Percentiles rank a stretch among this genome's conserved stretches.
These are phyloP conservation scores for Spathaspora sp. DNA, from an alignment of 805 yeast species.

Conservation along the genomic window DNA sequence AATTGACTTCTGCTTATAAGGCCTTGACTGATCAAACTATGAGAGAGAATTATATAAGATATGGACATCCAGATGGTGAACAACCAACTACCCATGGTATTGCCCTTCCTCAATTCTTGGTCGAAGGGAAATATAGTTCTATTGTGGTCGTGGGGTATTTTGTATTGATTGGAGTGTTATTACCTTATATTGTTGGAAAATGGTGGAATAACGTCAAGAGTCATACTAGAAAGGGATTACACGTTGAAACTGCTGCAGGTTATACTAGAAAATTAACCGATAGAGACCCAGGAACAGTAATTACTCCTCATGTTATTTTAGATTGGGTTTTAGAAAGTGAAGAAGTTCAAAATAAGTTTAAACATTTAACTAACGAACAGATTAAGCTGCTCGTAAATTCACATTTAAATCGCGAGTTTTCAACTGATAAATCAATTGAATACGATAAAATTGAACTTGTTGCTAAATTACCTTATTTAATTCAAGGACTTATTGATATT, in stretches of 20 bases:
- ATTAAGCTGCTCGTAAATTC: constrained; percentile 50
- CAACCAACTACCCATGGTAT: constrained; percentile 88
- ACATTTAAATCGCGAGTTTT: constrained; percentile 53
- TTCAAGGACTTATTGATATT: constrained; percentile 74
- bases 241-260: constrained; percentile 75
- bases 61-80: constrained; percentile 98
- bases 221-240: constrained; percentile 78
- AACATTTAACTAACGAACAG: constrained; percentile 41
- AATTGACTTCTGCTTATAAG: constrained; percentile 87
- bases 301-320: constrained; percentile 55
- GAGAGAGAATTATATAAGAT: constrained; percentile 75
- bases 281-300: constrained; percentile 63
- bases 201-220: constrained; percentile 90
- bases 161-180: constrained; percentile 65
- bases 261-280: constrained; percentile 73
- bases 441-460: constrained; percentile 52
- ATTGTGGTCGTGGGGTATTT: constrained; percentile 62
- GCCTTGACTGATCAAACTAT: constrained; percentile 88
- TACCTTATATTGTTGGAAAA: constrained; percentile 75
- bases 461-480: constrained; percentile 58
- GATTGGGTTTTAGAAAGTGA: constrained; percentile 60
- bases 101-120: constrained; percentile 88
- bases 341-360: constrained; percentile 52
- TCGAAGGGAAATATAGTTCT: constrained; percentile 76
- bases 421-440: constrained; percentile 19